Evolutionary conservation across 2,329 filamentous ascomycete species (phyloP).

Genomic region (Penicillium sp.): DNA sequence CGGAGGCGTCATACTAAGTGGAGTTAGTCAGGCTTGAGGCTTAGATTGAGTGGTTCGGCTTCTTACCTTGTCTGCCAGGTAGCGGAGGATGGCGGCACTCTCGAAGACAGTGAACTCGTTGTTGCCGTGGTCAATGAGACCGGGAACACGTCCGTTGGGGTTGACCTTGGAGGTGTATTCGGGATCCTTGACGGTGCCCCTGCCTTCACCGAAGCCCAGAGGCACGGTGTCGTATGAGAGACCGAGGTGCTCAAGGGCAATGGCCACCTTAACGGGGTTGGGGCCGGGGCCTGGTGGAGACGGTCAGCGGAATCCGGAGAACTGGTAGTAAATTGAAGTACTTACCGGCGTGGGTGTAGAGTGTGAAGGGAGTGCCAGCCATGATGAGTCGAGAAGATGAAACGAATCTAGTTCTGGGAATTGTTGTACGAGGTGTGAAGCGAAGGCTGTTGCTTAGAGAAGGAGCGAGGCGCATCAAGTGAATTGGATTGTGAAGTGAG

Average conservation of each 20-base stretch:
- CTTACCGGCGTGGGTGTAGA: not conserved
- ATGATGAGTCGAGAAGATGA: too few relatives aligned
- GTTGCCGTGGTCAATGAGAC: constrained; percentile 48
- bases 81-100: constrained; percentile 51
- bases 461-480: too few relatives aligned
- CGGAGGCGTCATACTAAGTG: constrained; percentile 5
- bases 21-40: not conserved
- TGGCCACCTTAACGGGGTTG: constrained; percentile 30
- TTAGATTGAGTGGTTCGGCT: not conserved
- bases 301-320: not conserved
- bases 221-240: not conserved
- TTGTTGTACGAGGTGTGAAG: too few relatives aligned
- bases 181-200: constrained; percentile 1
- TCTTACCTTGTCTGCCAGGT: constrained; percentile 34
- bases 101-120: constrained; percentile 50
- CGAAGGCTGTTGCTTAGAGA: too few relatives aligned
- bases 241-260: constrained; percentile 1
- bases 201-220: constrained; percentile 1
- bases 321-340: not conserved
- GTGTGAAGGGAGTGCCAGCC: too few relatives aligned
- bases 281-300: not conserved
- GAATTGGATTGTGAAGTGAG: too few relatives aligned
- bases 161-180: constrained; percentile 17
- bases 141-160: constrained; percentile 34
- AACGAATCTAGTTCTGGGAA: too few relatives aligned